phyloP scores from a whole-genome alignment of 2,329 filamentous ascomycete species.

The Hypocreales sp. region DNA sequence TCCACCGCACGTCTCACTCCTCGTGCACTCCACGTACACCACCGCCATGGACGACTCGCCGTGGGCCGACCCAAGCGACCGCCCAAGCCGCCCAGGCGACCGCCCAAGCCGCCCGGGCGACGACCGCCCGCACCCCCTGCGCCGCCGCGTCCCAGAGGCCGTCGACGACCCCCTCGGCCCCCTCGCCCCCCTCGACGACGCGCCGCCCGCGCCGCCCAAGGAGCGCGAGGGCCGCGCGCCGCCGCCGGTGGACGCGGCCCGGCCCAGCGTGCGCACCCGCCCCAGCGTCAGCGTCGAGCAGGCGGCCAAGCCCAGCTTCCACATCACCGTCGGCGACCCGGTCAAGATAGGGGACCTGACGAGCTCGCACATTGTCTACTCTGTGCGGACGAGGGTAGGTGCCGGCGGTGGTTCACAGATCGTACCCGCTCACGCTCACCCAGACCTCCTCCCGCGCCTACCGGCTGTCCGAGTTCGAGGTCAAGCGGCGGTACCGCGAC shows the following conservation, averaged over 20 bases:
- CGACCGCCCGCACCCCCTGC: too few relatives aligned
- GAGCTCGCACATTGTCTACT: slow-evolving; percentile 95
- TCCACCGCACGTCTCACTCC: too few relatives aligned
- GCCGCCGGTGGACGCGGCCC: slow-evolving; percentile 44
- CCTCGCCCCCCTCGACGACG: slow-evolving; percentile 32
- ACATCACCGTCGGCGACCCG: slow-evolving; percentile 86
- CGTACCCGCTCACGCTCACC: too few relatives aligned
- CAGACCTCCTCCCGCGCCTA: slow-evolving; percentile 95
- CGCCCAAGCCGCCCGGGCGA: too few relatives aligned
- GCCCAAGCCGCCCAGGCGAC: too few relatives aligned
- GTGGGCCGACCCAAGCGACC: slow-evolving; percentile 31
- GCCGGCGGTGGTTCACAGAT: too few relatives aligned
- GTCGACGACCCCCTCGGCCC: slow-evolving; percentile 66
- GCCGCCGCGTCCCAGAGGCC: slow-evolving; percentile 62
- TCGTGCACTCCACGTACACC: too few relatives aligned
- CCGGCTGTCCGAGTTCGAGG: slow-evolving; percentile 78
- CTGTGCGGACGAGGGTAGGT: slow-evolving; percentile 75
- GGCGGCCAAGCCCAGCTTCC: slow-evolving; percentile 80
- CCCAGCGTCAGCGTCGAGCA: slow-evolving; percentile 87
- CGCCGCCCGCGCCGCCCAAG: slow-evolving; percentile 54
- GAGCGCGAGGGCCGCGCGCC: slow-evolving; percentile 42
- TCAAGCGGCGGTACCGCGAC: slow-evolving; percentile 87
- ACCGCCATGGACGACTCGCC: slow-evolving; percentile 35
- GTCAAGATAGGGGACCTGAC: slow-evolving; percentile 96
- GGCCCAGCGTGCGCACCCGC: slow-evolving; percentile 34